Evolutionary conservation across 2,329 filamentous ascomycete genomes (phyloP).

Genomic region (Aphanoascus verrucosus): DNA sequence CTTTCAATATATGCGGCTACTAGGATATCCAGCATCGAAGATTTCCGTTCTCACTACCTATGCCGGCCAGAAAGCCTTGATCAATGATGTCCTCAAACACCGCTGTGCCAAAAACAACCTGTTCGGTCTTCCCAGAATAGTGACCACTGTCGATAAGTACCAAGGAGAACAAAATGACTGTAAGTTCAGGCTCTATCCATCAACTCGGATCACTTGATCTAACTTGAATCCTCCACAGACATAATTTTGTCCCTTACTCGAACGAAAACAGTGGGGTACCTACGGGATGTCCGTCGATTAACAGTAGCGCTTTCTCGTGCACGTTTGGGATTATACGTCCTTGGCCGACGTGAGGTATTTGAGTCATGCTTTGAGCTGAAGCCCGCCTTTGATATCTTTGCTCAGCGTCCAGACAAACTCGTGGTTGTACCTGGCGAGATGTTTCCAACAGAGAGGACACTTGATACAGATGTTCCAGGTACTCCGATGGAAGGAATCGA

Average conservation of each 20-base stretch:
- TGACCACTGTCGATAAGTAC: constrained; percentile 96
- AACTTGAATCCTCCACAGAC: constrained; percentile 42
- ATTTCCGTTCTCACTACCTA: constrained; percentile 92
- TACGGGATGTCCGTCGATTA: constrained; percentile 83
- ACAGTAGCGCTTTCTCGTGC: constrained; percentile 92
- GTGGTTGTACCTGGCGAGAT: constrained; percentile 75
- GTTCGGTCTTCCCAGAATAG: constrained; percentile 79
- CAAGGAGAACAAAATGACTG: constrained; percentile 99
- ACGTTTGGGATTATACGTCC: constrained; percentile 79
- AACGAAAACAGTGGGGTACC: constrained; percentile 79
- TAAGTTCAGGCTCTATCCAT: constrained; percentile 41
- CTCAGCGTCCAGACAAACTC: constrained; percentile 70
- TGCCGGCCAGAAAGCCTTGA: constrained; percentile 78
- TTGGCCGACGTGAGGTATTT: constrained; percentile 80
- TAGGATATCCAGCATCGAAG: constrained; percentile 74
- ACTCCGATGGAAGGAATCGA: constrained; percentile 82
- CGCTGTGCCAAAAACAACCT: constrained; percentile 72
- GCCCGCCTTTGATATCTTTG: constrained; percentile 69
- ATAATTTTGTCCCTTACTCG: constrained; percentile 88
- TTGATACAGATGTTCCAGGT: constrained; percentile 35
- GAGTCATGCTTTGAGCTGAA: constrained; percentile 79
- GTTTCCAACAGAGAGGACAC: constrained; percentile 55
- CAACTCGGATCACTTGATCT: background rate
- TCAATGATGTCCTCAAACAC: constrained; percentile 74
- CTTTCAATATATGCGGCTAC: constrained; percentile 92